Base-by-base conservation (phyloP, 306 rosid genomes). In the Hylodesmum podocarpum region DNA sequence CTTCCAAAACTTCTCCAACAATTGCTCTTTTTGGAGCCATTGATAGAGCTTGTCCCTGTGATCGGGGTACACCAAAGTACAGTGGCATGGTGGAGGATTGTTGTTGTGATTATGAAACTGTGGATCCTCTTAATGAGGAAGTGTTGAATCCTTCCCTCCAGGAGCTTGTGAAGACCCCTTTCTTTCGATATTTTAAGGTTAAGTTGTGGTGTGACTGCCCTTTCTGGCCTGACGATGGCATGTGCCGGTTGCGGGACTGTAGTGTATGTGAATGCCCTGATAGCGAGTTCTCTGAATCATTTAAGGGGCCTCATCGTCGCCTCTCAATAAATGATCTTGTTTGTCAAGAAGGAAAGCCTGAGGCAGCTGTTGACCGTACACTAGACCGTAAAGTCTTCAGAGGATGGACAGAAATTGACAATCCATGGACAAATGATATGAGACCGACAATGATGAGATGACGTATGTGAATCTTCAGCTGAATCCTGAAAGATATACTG, bases 261-360 rank as follows among this genome's bases (percentile, higher is more conserved):
- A 95, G 96, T 87, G 99, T 95, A 37, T 95, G 99, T 82, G 99
- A 95, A 86, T 95, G 99, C 57, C 92, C 97, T 13, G 97, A 95
- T 9, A 86, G 33, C 27, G 99, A 95, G 80, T 95, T 95, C 69
- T 97, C 99, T 0, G 99, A 88, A 75, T 77, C 82, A 34, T 91
- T 92, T 83, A 92, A 88, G 92, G 88, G 82, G 84, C 94, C 97
- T 21, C 50, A 39, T 11, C n/a, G n/a, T n/a, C 87, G 83, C 58
- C 93, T 95, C 84, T 78, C 97, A 4, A 47, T 69, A 21, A 91
- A 92, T 70, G 89, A 93, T 81, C 88, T 80, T 33, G 79, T 92
- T 12, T 95, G 99, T 83, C 99, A 95, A 86, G 99, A 95, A 86
- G 98, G 97, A 81, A 92, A 91, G 80, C 99, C 99, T 24, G 68